phyloP scores from a whole-genome alignment of 257 asterid species.

The Solanum medicagineum region DNA sequence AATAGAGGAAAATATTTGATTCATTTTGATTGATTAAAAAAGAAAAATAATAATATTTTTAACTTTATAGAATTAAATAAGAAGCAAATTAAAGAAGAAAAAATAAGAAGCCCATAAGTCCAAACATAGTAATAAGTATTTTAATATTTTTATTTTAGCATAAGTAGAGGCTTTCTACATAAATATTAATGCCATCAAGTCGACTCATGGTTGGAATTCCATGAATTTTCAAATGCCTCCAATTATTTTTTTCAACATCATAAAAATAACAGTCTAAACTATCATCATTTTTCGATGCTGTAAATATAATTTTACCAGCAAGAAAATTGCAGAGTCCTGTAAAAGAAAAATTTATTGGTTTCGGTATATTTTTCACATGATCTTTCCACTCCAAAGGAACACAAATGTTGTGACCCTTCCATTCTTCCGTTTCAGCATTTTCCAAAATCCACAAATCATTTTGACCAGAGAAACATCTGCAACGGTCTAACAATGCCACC shows the following conservation, averaged over 20 bases:
- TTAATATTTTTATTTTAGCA: neutral
- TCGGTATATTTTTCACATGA: neutral
- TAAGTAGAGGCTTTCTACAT: neutral
- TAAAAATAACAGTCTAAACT: neutral
- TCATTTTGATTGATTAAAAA: neutral
- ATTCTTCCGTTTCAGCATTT: neutral
- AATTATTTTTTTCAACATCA: neutral
- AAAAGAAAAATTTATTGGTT: neutral
- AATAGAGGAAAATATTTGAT: neutral
- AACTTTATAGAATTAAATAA: neutral
- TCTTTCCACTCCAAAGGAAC: neutral
- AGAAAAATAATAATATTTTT: neutral
- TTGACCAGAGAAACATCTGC: neutral
- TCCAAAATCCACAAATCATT: neutral
- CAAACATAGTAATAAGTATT: neutral
- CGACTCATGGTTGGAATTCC: neutral
- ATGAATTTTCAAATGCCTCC: neutral
- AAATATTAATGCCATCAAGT: neutral
- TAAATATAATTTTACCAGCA: neutral
- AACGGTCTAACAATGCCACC: neutral
- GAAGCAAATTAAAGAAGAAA: neutral
- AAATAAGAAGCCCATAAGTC: neutral
- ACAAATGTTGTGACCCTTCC: neutral
- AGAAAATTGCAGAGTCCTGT: neutral
- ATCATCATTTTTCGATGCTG: neutral